Evolutionary conservation across 1,284 basidiomycete species (phyloP).

Genomic region (Cryptococcus hybrid): DNA sequence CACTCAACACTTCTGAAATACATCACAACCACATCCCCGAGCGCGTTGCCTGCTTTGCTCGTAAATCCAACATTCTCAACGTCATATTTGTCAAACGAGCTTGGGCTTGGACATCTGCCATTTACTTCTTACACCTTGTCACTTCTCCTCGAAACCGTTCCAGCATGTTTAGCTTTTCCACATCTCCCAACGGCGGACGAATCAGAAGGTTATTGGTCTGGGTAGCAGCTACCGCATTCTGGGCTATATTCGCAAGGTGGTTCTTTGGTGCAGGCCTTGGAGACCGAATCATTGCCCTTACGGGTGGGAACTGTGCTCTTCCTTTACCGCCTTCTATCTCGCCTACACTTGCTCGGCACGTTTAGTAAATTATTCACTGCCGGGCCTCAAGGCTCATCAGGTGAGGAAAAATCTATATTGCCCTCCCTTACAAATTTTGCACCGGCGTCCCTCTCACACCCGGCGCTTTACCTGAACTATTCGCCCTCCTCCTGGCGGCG

Average conservation of each 20-base stretch:
- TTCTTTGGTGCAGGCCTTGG: conserved; percentile 87
- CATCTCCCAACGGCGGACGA: conserved; percentile 41
- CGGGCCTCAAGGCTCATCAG: conserved; percentile 1
- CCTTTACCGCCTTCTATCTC: conserved; percentile 53
- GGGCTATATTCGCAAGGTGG: conserved; percentile 79
- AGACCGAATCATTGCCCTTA: conserved; percentile 68
- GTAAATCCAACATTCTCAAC: conserved; percentile 79
- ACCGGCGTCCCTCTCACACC: conserved; percentile 58
- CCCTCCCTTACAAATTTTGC: conserved; percentile 57
- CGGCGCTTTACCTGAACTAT: conserved; percentile 64
- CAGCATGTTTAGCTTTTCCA: neutral
- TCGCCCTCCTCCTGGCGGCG: conserved; percentile 47
- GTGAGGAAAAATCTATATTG: conserved; percentile 18
- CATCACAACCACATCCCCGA: conserved; percentile 53
- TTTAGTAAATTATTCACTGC: conserved; percentile 13
- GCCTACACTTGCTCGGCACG: conserved; percentile 1
- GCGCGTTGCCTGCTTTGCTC: conserved; percentile 66
- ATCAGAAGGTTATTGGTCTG: conserved; percentile 58
- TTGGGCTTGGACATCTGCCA: conserved; percentile 84
- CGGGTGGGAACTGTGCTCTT: conserved; percentile 79
- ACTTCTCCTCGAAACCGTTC: conserved; percentile 17
- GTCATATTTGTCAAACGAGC: conserved; percentile 82
- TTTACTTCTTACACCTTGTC: conserved; percentile 57
- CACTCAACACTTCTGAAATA: conserved; percentile 54
- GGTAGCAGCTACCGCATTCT: conserved; percentile 63